phyloP scores from a whole-genome alignment of 2,329 filamentous ascomycete genomes.

The Claviceps quebecensis region DNA sequence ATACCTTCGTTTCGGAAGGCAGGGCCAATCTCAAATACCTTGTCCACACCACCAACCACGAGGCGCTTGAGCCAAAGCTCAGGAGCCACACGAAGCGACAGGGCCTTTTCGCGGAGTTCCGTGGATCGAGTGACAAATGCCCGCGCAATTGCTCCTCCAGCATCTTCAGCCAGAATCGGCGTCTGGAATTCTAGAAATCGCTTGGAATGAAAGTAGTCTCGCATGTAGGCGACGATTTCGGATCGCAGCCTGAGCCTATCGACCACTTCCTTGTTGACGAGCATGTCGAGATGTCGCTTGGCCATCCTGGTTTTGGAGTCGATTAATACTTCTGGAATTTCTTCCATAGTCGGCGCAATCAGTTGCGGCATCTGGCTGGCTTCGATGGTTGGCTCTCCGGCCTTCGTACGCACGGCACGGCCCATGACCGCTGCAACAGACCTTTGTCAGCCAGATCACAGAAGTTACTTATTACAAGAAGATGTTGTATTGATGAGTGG shows the following conservation, averaged over 20 bases:
- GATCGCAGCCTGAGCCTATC: constrained; percentile 64
- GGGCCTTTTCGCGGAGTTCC: constrained; percentile 55
- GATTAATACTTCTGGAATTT: constrained; percentile 56
- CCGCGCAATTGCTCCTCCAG: constrained; percentile 76
- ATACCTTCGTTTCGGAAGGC: constrained; percentile 89
- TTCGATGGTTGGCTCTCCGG: constrained; percentile 64
- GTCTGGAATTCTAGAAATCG: constrained; percentile 82
- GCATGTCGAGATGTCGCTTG: constrained; percentile 73
- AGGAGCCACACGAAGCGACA: constrained; percentile 78
- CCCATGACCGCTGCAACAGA: constrained; percentile 50
- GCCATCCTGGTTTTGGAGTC: constrained; percentile 60
- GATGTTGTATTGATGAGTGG: neutral
- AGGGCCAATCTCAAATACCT: constrained; percentile 84
- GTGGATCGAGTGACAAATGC: constrained; percentile 73
- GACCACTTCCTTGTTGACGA: constrained; percentile 55
- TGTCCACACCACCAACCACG: constrained; percentile 75
- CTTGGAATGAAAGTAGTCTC: constrained; percentile 55
- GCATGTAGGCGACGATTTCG: constrained; percentile 57
- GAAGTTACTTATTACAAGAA: constrained; percentile 4
- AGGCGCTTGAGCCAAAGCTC: constrained; percentile 92
- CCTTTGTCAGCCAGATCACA: constrained; percentile 9
- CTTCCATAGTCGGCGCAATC: constrained; percentile 65
- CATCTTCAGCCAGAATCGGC: constrained; percentile 68
- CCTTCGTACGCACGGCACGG: constrained; percentile 49
- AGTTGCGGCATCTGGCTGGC: constrained; percentile 55